A percentile compares a stretch with the other conserved stretches of the same genome.
Conservation (phyloP, 179 eudicot genomes). For the Beta lomatogona region DNA sequence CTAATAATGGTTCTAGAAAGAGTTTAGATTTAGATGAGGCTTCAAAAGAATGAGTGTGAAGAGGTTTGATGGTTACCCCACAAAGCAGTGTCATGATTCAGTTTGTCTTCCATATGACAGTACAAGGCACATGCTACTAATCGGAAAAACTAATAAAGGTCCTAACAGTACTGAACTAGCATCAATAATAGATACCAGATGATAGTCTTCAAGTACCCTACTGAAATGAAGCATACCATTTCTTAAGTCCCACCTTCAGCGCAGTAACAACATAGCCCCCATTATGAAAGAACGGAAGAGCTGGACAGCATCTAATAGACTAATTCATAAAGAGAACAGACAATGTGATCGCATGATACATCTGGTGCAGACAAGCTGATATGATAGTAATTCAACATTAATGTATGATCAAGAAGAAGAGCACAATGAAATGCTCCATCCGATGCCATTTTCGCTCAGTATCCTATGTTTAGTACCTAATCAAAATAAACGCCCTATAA, state of each 20-base stretch:
- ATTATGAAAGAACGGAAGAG: background rate
- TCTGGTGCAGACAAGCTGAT: background rate
- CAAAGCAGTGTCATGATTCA: background rate
- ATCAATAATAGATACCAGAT: conserved; percentile 18
- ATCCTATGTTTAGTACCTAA: conserved; percentile 10
- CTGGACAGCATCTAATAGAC: background rate
- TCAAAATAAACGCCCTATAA: background rate
- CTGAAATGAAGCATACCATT: conserved; percentile 1
- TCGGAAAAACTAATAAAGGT: conserved; percentile 1
- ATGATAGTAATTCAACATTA: background rate
- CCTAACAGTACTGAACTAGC: conserved; percentile 12
- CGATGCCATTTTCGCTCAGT: background rate
- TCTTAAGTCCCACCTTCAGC: background rate
- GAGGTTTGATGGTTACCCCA: conserved; percentile 18
- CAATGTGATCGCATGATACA: conserved; percentile 6
- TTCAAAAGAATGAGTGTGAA: conserved; percentile 8
- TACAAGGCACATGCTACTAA: conserved; percentile 15
- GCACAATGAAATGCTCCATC: conserved; percentile 1
- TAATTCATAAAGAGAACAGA: background rate
- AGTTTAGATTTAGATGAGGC: conserved; percentile 11
- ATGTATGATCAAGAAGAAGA: background rate
- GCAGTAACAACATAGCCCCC: background rate
- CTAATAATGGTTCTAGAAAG: background rate
- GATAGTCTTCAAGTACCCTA: conserved; percentile 10
- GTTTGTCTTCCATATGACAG: conserved; percentile 13